Evolutionary conservation across 2,329 filamentous ascomycete species (phyloP).

Genomic region (Beauveria varroae): DNA sequence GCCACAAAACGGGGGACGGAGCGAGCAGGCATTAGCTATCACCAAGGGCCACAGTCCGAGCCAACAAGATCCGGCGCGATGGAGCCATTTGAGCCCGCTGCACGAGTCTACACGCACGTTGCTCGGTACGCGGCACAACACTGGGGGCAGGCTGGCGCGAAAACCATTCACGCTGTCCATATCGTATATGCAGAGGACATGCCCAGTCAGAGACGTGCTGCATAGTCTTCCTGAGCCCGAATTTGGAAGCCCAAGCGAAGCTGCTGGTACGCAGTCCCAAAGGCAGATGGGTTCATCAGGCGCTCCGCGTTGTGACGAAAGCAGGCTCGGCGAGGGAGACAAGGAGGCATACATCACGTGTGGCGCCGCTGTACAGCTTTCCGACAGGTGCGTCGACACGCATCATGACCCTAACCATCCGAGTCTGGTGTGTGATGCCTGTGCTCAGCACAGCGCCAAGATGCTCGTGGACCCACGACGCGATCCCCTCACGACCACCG

Average conservation of each 20-base stretch:
- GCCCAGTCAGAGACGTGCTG: neutral
- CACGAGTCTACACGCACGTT: neutral
- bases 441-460: slow-evolving; percentile 17
- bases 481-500: slow-evolving; percentile 13
- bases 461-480: slow-evolving; percentile 14
- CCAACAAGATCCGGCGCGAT: neutral
- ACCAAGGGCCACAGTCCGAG: neutral
- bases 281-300: neutral
- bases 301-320: neutral
- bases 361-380: neutral
- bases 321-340: neutral
- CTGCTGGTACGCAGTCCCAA: neutral
- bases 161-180: neutral
- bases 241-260: neutral
- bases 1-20: neutral
- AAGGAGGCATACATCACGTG: neutral
- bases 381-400: neutral
- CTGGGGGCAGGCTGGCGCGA: neutral
- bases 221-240: neutral
- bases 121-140: neutral
- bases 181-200: neutral
- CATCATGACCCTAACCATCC: neutral
- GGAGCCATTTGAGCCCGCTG: neutral
- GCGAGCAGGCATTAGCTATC: neutral
- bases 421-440: slow-evolving; percentile 18